Evolutionary conservation across 768 basidiomycete genomes (phyloP), one percentile per base, ranked within the genome.

Genomic region (Termitomyces sp.): DNA sequence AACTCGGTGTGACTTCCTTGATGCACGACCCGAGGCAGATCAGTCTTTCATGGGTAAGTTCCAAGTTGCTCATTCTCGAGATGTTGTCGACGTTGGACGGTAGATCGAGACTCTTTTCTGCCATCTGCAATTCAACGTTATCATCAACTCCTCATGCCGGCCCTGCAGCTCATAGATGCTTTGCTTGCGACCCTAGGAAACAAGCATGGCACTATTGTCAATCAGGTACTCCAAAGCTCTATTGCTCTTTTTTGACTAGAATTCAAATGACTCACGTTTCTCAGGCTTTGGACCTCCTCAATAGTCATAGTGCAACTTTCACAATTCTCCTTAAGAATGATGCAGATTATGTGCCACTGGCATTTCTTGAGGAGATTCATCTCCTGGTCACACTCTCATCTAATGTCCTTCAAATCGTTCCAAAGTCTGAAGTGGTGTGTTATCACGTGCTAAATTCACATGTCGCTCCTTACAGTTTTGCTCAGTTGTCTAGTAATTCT

Each of bases 131-230:
- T 93, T 20, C 87, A 91, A 56, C 85, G 96, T 37, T 95, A 97
- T 69, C 94, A 97, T 66, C 95, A 97, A 66, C 72, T 97, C 1
- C 81, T 97, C 65, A 83, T 94, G 74, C 95, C 93, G 0, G 87
- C 89, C 5, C 69, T 98, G 44, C 94, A 97, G 69, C 79, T 97
- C 20, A 80, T 91, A 13, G 81, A 86, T 57, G 87, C 85, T 8
- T 82, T 93, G 57, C 73, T 96, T 33, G 84, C 92, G 3, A 89
- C 88, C n/a, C 71, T 94, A 11, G 90, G 91, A 12, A 74, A 76
- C 20, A 82, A 83, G 52, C 89, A 92, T 61, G 69, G 80, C 2
- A 85, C 85, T 0, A 87, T 85, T 0, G 76, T 83, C 2, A 83
- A 86, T 49, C 92, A 93, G 76, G 91, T 87, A 63, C 39, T 65